These are phyloP conservation scores for Rauvolfia tetraphylla DNA, from an alignment of 257 asterid species.

Conservation along the genomic window DNA sequence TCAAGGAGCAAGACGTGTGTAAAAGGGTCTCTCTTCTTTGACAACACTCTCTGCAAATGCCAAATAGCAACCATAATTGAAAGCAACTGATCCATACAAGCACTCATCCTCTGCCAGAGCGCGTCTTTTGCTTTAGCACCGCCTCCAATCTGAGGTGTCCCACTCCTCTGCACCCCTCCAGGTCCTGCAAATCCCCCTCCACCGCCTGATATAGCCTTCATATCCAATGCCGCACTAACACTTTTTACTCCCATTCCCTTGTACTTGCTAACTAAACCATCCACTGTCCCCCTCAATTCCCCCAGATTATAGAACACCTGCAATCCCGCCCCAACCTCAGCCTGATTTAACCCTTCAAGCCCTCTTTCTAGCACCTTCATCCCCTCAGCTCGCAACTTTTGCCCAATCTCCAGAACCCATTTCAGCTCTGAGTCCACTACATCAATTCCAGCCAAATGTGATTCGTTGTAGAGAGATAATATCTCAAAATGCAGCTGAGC, in stretches of 20 bases:
- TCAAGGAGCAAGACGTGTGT: conserved; percentile 89
- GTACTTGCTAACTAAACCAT: conserved; percentile 83
- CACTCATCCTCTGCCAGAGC: conserved; percentile 90
- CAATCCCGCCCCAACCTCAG: conserved; percentile 92
- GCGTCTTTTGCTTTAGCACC: conserved; percentile 88
- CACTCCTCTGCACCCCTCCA: conserved; percentile 89
- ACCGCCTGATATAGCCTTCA: conserved; percentile 69
- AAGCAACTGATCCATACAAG: conserved; percentile 87
- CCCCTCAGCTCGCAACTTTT: conserved; percentile 71
- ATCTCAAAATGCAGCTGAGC: conserved; percentile 92
- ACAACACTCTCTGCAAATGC: conserved; percentile 98
- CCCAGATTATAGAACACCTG: conserved; percentile 98
- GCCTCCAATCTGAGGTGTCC: conserved; percentile 89
- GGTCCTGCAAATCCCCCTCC: conserved; percentile 76
- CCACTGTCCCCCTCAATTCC: conserved; percentile 84
- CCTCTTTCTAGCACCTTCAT: conserved; percentile 91
- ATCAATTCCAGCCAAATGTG: conserved; percentile 71
- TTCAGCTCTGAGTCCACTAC: conserved; percentile 74
- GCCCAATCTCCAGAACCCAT: conserved; percentile 85
- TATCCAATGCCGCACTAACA: conserved; percentile 72
- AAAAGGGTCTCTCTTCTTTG: conserved; percentile 96
- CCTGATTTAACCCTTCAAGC: conserved; percentile 86
- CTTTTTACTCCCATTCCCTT: conserved; percentile 80
- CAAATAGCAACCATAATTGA: conserved; percentile 78
- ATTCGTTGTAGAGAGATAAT: conserved; percentile 59